phyloP scores from a whole-genome alignment of 2,329 filamentous ascomycete genomes.

The Ciborinia camelliae region DNA sequence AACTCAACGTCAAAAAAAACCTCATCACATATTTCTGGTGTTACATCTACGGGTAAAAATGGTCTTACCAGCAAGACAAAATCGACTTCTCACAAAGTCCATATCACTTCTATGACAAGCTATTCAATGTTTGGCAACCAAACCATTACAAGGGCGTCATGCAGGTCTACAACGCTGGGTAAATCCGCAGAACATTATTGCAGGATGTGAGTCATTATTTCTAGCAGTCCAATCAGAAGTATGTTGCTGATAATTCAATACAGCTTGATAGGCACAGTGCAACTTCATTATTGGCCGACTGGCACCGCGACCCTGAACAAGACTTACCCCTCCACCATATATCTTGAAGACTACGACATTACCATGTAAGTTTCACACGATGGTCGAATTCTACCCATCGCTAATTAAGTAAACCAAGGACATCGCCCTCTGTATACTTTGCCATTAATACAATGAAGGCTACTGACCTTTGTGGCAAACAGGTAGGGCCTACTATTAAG shows the following conservation, averaged over 20 bases:
- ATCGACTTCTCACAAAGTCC: background rate
- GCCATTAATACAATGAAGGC: slow-evolving; percentile 39
- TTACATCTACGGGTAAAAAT: background rate
- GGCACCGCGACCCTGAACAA: slow-evolving; percentile 15
- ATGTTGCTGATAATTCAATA: background rate
- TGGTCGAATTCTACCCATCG: background rate
- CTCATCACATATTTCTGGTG: background rate
- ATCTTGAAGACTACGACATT: slow-evolving; percentile 16
- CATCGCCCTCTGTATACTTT: slow-evolving; percentile 41
- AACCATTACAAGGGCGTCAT: slow-evolving; percentile 12
- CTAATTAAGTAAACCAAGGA: slow-evolving; percentile 28
- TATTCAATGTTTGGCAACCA: background rate
- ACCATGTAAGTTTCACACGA: slow-evolving; percentile 18
- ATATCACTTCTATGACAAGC: background rate
- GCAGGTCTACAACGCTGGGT: background rate
- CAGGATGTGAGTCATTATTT: slow-evolving; percentile 10
- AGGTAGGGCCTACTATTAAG: slow-evolving; percentile 34
- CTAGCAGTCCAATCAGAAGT: background rate
- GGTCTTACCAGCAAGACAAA: background rate
- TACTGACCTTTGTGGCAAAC: slow-evolving; percentile 34
- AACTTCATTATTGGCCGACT: slow-evolving; percentile 25
- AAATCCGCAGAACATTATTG: slow-evolving; percentile 3
- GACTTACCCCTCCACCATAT: slow-evolving; percentile 22
- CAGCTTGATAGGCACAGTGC: slow-evolving; percentile 20
- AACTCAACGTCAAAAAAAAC: background rate